Conservation (phyloP, 106 monocot species). For the Apostasia shenzhenica region DNA sequence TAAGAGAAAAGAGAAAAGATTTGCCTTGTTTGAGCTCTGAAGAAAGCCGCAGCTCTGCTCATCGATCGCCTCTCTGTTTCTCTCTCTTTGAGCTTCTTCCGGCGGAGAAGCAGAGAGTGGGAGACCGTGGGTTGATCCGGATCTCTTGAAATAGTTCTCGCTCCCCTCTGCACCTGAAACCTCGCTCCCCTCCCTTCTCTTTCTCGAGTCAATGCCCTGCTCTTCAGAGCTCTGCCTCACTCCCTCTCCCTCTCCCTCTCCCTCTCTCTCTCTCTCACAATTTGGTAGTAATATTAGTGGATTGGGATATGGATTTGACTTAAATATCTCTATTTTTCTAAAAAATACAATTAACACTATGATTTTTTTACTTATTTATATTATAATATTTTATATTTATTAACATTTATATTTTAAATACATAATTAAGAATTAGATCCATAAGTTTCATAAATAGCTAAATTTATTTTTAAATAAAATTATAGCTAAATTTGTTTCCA, state of each 20-base stretch:
- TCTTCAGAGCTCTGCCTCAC: background rate
- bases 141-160: conserved; percentile 5
- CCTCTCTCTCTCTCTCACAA: conserved; percentile 3
- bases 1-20: background rate
- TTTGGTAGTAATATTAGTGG: no score
- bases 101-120: conserved; percentile 1
- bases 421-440: no score
- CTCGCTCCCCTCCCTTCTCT: background rate
- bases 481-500: no score
- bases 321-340: no score
- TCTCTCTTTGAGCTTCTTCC: background rate
- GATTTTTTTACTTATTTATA: no score
- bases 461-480: no score
- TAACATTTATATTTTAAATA: no score
- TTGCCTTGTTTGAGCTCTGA: background rate
- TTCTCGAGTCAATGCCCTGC: no score
- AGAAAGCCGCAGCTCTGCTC: background rate
- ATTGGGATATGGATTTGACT: no score
- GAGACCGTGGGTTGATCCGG: background rate
- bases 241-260: background rate
- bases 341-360: no score
- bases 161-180: conserved; percentile 3
- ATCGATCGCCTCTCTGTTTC: background rate
- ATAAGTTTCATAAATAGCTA: no score
- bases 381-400: no score